Conservation (phyloP, 192 early-diverging fungal species). For the Coemansia sp. region DNA sequence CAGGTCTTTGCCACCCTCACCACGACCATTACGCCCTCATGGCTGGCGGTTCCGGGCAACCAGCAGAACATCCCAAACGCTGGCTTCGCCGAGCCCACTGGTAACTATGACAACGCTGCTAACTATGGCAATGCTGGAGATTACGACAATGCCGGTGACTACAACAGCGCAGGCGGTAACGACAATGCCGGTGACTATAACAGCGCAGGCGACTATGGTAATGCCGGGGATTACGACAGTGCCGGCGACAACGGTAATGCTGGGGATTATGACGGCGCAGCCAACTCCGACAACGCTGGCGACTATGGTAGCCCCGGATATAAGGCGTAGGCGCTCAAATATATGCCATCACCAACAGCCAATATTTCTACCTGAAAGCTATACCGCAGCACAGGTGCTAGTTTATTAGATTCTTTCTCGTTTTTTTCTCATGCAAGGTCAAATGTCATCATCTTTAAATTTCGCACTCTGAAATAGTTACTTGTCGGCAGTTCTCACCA, state of each 20-base stretch:
- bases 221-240: not conserved
- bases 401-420: slow-evolving; percentile 2
- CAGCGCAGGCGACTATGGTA: not conserved
- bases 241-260: not conserved
- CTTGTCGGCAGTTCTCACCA: not conserved
- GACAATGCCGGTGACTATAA: not conserved
- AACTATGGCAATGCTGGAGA: slow-evolving; percentile 4
- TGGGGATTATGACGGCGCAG: not conserved
- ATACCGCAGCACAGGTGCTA: not conserved
- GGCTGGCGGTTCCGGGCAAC: slow-evolving; percentile 31
- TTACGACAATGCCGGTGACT: not conserved
- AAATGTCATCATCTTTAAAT: slow-evolving; percentile 10
- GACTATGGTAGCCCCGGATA: not conserved
- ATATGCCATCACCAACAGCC: not conserved
- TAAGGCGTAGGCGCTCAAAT: not conserved
- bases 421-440: slow-evolving; percentile 8
- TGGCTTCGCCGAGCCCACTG: slow-evolving; percentile 3
- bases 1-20: slow-evolving; percentile 38
- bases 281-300: not conserved
- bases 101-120: slow-evolving; percentile 1
- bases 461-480: not conserved
- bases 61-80: slow-evolving; percentile 7
- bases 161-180: not conserved
- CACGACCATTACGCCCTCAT: slow-evolving; percentile 40
- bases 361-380: not conserved